Evolutionary conservation across 352 stramenopile species (phyloP).

Genomic region (Halophytophthora polymorphica): DNA sequence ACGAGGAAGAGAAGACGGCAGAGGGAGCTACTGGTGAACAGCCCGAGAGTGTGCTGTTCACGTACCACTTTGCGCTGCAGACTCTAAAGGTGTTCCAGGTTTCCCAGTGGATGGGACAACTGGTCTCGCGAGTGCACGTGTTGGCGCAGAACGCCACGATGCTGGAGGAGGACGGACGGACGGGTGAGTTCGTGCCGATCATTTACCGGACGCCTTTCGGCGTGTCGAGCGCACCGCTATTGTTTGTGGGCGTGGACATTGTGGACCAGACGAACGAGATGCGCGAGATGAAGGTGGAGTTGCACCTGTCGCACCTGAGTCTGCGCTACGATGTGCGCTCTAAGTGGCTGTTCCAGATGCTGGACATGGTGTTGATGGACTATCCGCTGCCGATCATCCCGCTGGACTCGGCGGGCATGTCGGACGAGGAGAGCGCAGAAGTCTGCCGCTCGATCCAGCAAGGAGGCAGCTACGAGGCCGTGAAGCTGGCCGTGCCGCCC

Average conservation of each 20-base stretch:
- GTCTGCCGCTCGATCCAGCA: conserved; percentile 32
- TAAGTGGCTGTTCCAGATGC: conserved; percentile 77
- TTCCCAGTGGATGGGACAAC: conserved; percentile 83
- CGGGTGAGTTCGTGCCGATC: conserved; percentile 50
- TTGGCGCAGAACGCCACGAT: conserved; percentile 69
- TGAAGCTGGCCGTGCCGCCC: conserved; percentile 60
- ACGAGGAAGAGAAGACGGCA: conserved; percentile 1
- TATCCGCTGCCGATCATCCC: conserved; percentile 83
- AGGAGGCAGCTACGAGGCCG: conserved; percentile 39
- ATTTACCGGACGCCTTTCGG: conserved; percentile 83
- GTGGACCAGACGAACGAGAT: conserved; percentile 83
- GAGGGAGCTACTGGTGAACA: background rate
- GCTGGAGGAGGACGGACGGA: conserved; percentile 57
- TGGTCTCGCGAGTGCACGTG: conserved; percentile 75
- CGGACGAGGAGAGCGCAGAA: conserved; percentile 43
- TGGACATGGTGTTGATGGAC: conserved; percentile 75
- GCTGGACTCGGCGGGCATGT: conserved; percentile 71
- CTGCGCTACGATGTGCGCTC: conserved; percentile 79
- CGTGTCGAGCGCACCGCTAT: conserved; percentile 61
- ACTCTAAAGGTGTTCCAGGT: conserved; percentile 81
- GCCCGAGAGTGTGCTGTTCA: conserved; percentile 35
- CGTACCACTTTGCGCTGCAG: conserved; percentile 78
- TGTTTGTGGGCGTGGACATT: conserved; percentile 82
- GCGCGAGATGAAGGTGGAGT: conserved; percentile 83
- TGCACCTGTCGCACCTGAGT: conserved; percentile 84